Base-by-base conservation (phyloP, 164 flowering plant genomes). In the Sedum album region DNA sequence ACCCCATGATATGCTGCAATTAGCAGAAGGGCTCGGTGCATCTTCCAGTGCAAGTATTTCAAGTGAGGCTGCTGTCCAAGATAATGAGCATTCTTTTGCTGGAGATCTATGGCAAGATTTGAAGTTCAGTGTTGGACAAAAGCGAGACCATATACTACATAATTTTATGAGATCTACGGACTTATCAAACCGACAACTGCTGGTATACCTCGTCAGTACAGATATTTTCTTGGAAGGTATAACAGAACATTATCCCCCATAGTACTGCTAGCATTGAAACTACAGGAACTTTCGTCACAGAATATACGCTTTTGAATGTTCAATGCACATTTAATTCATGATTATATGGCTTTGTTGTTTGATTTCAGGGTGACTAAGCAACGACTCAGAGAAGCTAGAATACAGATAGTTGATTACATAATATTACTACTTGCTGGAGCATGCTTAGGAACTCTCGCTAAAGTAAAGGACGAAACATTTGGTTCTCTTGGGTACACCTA, bases 181-280 rank as follows among this genome's bases (percentile, higher is more conserved):
- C 80, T 81, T 91, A 66, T 93, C 97, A 3, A 71, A 84, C 51
- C 82, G 98, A 20, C 36, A 8, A 88, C 88, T 23, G 89, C 98
- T 30, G 86, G 87, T 33, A 73, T 79, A 20, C 63, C 70, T 46
- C 75, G 14, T 57, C 98, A 93, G 66, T 91, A 88, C 69, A 86
- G 77, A 79, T 85, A 85, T 73, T 93, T 85, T 75, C 85, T 88
- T 69, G 98, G 97, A 31, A 89, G 98, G 98, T 89, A 83, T 30
- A 25, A 15, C 25, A 23, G 60, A 23, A 21, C 15, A 5, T 21
- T 51, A 11, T n/a, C 28, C 28, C 60, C 28, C 18, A 13, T n/a
- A n/a, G n/a, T n/a, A n/a, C n/a, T n/a, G n/a, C n/a, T n/a, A n/a
- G n/a, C n/a, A n/a, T n/a, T n/a, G n/a, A n/a, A n/a, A n/a, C n/a